Evolutionary conservation across 169 alveolate species (phyloP).

Genomic region (Blepharisma undulans): DNA sequence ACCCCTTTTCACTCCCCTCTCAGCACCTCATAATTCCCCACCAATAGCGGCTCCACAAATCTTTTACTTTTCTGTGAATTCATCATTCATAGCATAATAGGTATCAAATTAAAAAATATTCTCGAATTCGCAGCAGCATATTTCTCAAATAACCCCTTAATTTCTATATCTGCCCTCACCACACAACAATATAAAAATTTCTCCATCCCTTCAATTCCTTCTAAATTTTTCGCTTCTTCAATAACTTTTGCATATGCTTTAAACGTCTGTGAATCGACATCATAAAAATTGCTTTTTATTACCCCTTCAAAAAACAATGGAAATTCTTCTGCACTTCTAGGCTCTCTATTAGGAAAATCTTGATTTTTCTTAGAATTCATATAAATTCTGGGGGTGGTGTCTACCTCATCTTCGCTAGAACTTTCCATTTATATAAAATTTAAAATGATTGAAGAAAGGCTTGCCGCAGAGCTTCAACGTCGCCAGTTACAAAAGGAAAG

Average conservation of each 20-base stretch:
- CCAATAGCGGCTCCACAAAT: constrained; percentile 30
- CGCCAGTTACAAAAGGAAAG: neutral
- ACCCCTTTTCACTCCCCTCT: neutral
- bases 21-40: neutral
- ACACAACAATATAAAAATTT: neutral
- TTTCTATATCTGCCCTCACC: constrained; percentile 4
- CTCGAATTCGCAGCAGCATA: neutral
- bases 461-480: constrained; percentile 42
- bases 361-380: neutral
- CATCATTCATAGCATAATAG: neutral
- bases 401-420: neutral
- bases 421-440: neutral
- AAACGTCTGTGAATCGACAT: neutral
- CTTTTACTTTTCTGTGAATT: constrained; percentile 4
- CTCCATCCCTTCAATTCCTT: neutral
- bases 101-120: neutral
- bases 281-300: neutral
- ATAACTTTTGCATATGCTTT: neutral
- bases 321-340: neutral
- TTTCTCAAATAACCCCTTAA: neutral
- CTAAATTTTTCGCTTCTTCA: neutral
- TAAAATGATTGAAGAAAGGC: constrained; percentile 41
- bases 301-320: neutral
- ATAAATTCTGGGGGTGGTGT: neutral
- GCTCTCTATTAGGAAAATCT: neutral